A percentile compares a stretch with the other conserved stretches of the same genome.
Evolutionary conservation across 495 filamentous ascomycete genomes (phyloP).

Genomic region (Pseudomonodictys pantanalensis): DNA sequence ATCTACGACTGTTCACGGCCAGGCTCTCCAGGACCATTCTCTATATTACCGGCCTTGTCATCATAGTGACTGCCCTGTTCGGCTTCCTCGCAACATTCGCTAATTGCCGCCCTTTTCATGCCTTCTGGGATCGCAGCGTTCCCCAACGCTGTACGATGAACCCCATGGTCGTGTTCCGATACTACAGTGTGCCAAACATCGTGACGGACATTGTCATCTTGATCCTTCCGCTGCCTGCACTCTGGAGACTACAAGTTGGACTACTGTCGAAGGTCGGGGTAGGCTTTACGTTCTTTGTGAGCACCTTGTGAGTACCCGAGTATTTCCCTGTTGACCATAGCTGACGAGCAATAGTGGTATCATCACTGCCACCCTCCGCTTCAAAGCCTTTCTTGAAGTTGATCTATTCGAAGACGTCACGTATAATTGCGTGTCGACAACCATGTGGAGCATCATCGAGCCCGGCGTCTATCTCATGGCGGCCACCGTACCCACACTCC

Average conservation of each 20-base stretch:
- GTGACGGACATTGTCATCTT: constrained; percentile 17
- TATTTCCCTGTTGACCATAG: neutral
- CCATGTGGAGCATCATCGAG: constrained; percentile 17
- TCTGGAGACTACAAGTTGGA: constrained; percentile 11
- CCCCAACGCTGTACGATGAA: constrained; percentile 14
- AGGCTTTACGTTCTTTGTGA: constrained; percentile 10
- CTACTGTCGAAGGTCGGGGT: constrained; percentile 11
- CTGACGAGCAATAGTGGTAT: constrained; percentile 19
- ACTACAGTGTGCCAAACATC: constrained; percentile 25
- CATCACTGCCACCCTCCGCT: constrained; percentile 15
- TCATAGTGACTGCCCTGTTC: constrained; percentile 19
- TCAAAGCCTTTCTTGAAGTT: constrained; percentile 9
- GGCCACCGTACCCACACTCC: constrained; percentile 17
- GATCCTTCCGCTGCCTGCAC: constrained; percentile 6
- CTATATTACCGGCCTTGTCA: constrained; percentile 1
- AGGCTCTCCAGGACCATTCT: neutral
- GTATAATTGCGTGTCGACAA: constrained; percentile 5
- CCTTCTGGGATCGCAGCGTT: constrained; percentile 2
- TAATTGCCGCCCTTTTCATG: constrained; percentile 15
- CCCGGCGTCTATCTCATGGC: constrained; percentile 18
- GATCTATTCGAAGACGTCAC: constrained; percentile 13
- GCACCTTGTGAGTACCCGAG: neutral
- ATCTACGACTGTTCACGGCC: constrained; percentile 17
- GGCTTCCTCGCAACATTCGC: constrained; percentile 4
- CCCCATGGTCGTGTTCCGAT: constrained; percentile 11